These are phyloP conservation scores for Alternaria gaisen DNA, from an alignment of 2,329 filamentous ascomycete species.

Conservation along the genomic window DNA sequence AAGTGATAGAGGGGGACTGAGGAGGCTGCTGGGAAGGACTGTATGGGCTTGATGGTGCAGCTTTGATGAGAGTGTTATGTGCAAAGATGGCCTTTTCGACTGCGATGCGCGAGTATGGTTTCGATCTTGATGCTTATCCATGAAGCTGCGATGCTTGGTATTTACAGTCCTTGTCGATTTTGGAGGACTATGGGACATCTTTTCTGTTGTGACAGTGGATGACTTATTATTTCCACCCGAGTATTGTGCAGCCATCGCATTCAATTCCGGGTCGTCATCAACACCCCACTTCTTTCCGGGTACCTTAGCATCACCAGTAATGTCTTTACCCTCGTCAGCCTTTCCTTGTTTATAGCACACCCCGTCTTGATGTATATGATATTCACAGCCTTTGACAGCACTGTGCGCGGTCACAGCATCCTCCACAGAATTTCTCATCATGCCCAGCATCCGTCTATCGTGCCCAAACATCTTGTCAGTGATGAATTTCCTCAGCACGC, in stretches of 20 bases:
- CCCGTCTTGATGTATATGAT: slow-evolving; percentile 17
- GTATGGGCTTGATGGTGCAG: background rate
- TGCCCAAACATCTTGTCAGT: slow-evolving; percentile 24
- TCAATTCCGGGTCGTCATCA: background rate
- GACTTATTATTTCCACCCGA: background rate
- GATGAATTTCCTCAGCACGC: slow-evolving; percentile 6
- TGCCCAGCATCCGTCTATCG: slow-evolving; percentile 17
- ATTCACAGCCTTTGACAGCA: slow-evolving; percentile 6
- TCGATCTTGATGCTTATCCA: background rate
- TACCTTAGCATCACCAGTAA: too few relatives aligned
- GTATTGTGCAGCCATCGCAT: slow-evolving; percentile 1
- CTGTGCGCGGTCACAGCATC: background rate
- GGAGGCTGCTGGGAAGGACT: background rate
- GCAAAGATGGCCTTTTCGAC: background rate
- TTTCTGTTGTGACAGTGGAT: background rate
- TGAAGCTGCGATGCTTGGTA: background rate
- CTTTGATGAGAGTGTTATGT: background rate
- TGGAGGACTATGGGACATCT: fast-evolving
- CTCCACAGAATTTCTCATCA: slow-evolving; percentile 13
- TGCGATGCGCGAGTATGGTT: background rate
- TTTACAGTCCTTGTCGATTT: background rate
- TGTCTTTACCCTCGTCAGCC: background rate
- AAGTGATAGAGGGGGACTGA: background rate
- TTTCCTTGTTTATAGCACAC: slow-evolving; percentile 12
- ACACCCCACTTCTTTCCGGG: background rate